Percentiles rank a stretch among this genome's conserved stretches.
Conservation (phyloP, 352 stramenopile species). For the Phytophthora melonis region DNA sequence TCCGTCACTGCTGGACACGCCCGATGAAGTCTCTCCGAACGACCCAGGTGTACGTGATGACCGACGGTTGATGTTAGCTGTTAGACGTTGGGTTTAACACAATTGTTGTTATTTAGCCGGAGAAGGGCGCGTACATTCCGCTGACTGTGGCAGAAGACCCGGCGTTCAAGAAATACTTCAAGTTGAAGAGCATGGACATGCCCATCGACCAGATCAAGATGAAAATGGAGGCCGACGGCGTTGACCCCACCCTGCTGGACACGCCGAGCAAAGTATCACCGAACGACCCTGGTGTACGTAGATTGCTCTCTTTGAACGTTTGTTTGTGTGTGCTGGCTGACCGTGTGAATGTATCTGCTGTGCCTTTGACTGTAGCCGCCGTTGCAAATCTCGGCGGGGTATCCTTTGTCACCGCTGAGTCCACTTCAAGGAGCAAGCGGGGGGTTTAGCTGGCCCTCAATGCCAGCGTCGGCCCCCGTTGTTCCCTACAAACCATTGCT, state of each 20-base stretch:
- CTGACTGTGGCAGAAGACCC: constrained; percentile 83
- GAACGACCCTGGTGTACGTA: constrained; percentile 82
- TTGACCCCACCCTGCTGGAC: constrained; percentile 75
- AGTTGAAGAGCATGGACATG: constrained; percentile 88
- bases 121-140: constrained; percentile 71
- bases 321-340: constrained; percentile 15
- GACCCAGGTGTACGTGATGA: constrained; percentile 69
- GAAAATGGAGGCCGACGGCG: constrained; percentile 87
- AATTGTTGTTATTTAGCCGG: constrained; percentile 42
- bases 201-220: constrained; percentile 84
- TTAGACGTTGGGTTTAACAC: background rate
- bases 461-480: constrained; percentile 30
- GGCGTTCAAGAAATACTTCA: constrained; percentile 88
- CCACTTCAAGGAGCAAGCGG: constrained; percentile 20
- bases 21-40: constrained; percentile 78
- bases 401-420: constrained; percentile 23
- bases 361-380: constrained; percentile 34
- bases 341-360: background rate
- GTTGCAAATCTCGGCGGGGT: constrained; percentile 28
- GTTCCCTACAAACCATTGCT: constrained; percentile 74
- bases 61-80: background rate
- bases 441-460: constrained; percentile 40
- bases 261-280: constrained; percentile 69
- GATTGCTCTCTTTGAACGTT: background rate
- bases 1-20: constrained; percentile 69